phyloP scores from a whole-genome alignment of 495 filamentous ascomycete species.

The Penicillium dipodomyicola region DNA sequence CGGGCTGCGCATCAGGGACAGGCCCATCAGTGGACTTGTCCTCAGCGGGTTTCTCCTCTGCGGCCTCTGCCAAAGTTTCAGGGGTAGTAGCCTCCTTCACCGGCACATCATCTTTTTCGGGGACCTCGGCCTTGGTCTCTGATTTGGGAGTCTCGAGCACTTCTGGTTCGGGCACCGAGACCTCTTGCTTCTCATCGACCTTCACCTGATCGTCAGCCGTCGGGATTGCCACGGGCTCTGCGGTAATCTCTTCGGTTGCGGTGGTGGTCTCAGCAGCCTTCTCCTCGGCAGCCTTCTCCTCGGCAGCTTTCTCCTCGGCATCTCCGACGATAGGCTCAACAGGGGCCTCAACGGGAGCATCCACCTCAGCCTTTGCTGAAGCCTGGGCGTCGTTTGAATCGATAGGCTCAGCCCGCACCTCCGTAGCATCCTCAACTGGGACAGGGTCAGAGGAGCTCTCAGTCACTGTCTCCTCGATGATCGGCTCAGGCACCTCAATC shows the following conservation, averaged over 20 bases:
- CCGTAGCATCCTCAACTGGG: not conserved
- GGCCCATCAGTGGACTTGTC: slow-evolving; percentile 7
- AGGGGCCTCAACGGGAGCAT: not conserved
- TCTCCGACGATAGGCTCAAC: slow-evolving; percentile 8
- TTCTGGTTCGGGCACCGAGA: not conserved
- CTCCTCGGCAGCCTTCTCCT: slow-evolving; percentile 7
- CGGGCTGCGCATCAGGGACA: slow-evolving; percentile 9
- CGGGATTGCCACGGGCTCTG: slow-evolving; percentile 4
- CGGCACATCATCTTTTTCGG: slow-evolving; percentile 11
- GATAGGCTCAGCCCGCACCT: not conserved
- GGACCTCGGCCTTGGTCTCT: not conserved
- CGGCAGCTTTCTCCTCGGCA: not conserved
- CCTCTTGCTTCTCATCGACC: slow-evolving; percentile 3
- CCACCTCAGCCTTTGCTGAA: not conserved
- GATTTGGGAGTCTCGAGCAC: not conserved
- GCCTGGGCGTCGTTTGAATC: not conserved
- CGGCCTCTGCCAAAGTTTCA: slow-evolving; percentile 11
- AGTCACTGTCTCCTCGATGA: slow-evolving; percentile 7
- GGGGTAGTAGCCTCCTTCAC: slow-evolving; percentile 2
- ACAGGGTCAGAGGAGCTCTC: slow-evolving; percentile 4
- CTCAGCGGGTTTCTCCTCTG: slow-evolving; percentile 7
- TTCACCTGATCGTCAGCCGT: not conserved
- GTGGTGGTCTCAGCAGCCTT: not conserved
- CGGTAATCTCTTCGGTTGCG: not conserved
- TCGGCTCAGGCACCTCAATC: slow-evolving; percentile 10